Base-by-base conservation (phyloP, 805 yeast genomes). In the Candida adriatica region DNA sequence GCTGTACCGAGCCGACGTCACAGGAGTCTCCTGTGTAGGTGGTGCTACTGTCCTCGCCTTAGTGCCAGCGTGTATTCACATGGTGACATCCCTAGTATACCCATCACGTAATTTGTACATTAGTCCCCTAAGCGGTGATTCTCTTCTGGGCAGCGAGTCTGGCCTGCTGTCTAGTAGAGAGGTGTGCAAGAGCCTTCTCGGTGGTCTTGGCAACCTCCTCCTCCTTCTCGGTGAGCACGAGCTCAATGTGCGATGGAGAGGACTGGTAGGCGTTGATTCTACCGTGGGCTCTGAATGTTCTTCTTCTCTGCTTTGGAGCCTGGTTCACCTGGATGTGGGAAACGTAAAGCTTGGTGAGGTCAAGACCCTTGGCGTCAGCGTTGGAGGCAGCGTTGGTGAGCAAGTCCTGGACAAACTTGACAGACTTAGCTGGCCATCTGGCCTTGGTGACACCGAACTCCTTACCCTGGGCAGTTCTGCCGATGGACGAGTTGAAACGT, bases 221-320 rank as follows among this genome's bases (percentile, higher is more conserved):
- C 55, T 74, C 92, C 70, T 79, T 84, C 79, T 92, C 98, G 61
- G 96, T 82, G 58, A 92, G 75, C 64, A 86, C 79, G 63, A 92
- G 75, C 79, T 92, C 98, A 67, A 92, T 90, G 84, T 92, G 99
- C 61, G 94, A 88, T 66, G 98, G 98, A 59, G 88, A 75, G 43
- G 97, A 85, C 76, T 87, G 94, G 92, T 87, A 92, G 61, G 96
- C 95, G 75, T 90, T 92, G 68, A 87, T 85, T 82, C 98, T 92
- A 84, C 99, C 99, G 82, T 90, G 97, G 61, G 99, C 99, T 82
- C 99, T 88, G 95, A 75, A 92, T 63, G 98, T 92, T 77, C 99
- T 87, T 79, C 99, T 90, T 80, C 97, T 92, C 76, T 86, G 94
- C 75, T 87, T 87, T 74, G 99, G 98, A 61, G 98, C 98, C 70